Evolutionary conservation across 106 monocot genomes (phyloP).

Genomic region (Dendrobium officinale): DNA sequence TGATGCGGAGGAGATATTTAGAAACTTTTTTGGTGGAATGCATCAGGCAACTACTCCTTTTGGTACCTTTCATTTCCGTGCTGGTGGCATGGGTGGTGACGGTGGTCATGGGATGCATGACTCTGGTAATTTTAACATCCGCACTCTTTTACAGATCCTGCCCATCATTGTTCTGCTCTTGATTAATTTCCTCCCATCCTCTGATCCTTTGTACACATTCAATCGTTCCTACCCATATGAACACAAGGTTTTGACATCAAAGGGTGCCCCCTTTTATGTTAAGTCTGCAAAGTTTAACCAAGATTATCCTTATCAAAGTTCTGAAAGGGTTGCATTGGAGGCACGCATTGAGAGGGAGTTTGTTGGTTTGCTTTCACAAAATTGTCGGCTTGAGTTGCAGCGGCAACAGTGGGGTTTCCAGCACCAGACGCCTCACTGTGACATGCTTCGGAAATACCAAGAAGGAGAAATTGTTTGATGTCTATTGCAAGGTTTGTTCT

Average conservation of each 20-base stretch:
- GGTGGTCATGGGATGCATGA: conserved; percentile 30
- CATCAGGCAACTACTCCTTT: conserved; percentile 42
- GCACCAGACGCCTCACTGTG: conserved; percentile 64
- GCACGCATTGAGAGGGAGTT: conserved; percentile 73
- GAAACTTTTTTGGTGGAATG: conserved; percentile 74
- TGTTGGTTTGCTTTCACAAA: conserved; percentile 56
- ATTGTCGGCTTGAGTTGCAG: conserved; percentile 77
- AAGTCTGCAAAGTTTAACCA: conserved; percentile 66
- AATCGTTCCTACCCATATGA: conserved; percentile 49
- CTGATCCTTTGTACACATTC: conserved; percentile 61
- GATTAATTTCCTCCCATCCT: conserved; percentile 73
- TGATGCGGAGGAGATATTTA: conserved; percentile 93
- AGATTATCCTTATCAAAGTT: conserved; percentile 65
- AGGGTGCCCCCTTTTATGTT: conserved; percentile 71
- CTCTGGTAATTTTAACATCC: conserved; percentile 29
- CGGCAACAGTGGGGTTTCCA: conserved; percentile 63
- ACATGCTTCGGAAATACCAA: conserved; percentile 76
- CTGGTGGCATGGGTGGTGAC: conserved; percentile 45
- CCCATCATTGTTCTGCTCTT: conserved; percentile 69
- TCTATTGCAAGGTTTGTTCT: not conserved
- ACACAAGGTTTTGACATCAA: conserved; percentile 56
- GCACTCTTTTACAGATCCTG: conserved; percentile 62
- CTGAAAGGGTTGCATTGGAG: conserved; percentile 51
- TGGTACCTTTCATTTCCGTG: conserved; percentile 64
- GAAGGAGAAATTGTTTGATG: conserved; percentile 10